Base-by-base conservation (phyloP, 495 filamentous ascomycete genomes). In the Lichenothelia convexa region DNA sequence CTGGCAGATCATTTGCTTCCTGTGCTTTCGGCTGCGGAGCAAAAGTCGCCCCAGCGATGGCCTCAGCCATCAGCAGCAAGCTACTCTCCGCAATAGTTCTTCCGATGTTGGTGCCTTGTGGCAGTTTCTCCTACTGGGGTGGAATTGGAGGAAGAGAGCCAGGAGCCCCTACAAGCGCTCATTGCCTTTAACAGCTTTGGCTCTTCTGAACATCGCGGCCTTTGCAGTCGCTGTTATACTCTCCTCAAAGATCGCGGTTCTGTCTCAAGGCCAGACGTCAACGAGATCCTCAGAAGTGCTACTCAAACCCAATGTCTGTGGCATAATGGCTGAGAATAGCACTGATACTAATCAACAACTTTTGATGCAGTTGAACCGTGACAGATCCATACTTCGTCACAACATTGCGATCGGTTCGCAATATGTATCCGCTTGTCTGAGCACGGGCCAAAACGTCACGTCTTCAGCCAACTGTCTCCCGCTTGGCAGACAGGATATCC, bases 1-100 rank as follows among this genome's bases (percentile, higher is more conserved):
- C 12, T 50, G 47, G 47, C 23, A 40, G 21, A 34, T 50, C 5
- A 21, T 44, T n/a, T 47, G 44, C 27, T 50, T 42, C 29, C 24
- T 36, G 13, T 13, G 41, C 4, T 39, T 44, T 23, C 47, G 47
- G 24, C 2, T 35, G 4, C 47, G 44, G n/a, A 47, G 40, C 9
- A 44, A 23, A 12, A 22, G 34, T 21, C 17, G 7, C 3, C 18
- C 44, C 16, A 18, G 32, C 30, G 44, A 46, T 23, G 44, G 44
- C 12, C 32, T 44, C 7, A 39, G 38, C 19, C 44, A 50, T 21
- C 44, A 50, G 26, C 44, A 42, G 18, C 47, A 50, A 42, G 36
- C 33, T 1, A 39, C 44, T 3, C 38, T 50, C 4, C 31, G 47
- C 20, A 50, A 50, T 27, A 32, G 32, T 13, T 24, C 33, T 21